A percentile compares a stretch with the other conserved stretches of the same genome.
These are phyloP conservation scores for Saccharomyces hybrid DNA, from an alignment of 1,139 yeast genomes.

Conservation along the genomic window DNA sequence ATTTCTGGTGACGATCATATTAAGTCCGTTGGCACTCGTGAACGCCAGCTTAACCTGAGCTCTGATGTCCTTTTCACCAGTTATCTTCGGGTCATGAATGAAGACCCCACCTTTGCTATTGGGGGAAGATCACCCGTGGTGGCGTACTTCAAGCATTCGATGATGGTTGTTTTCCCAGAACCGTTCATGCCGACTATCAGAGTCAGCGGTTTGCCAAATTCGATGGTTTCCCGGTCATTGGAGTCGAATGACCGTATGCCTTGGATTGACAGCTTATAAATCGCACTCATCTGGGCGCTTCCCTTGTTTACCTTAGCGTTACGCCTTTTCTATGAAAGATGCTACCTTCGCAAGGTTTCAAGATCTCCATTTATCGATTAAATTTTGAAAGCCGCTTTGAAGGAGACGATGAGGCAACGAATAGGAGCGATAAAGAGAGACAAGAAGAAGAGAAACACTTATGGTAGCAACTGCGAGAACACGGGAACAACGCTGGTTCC, in stretches of 20 bases:
- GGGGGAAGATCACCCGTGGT: constrained; percentile 97
- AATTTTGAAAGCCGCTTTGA: not conserved
- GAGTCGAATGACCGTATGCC: constrained; percentile 91
- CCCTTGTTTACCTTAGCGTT: not conserved
- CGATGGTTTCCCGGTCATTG: constrained; percentile 73
- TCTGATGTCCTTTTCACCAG: constrained; percentile 66
- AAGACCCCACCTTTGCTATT: constrained; percentile 95
- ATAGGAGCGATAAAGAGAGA: not conserved
- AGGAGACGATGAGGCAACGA: not conserved
- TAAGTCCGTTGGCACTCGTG: constrained; percentile 60
- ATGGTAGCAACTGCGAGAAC: not conserved
- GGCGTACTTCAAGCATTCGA: constrained; percentile 87
- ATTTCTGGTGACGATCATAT: constrained; percentile 80
- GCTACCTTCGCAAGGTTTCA: not conserved
- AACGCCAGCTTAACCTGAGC: constrained; percentile 92
- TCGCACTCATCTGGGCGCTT: constrained; percentile 47
- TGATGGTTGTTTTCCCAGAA: constrained; percentile 95
- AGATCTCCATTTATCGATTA: not conserved
- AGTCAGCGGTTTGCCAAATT: constrained; percentile 85
- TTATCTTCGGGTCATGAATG: constrained; percentile 82
- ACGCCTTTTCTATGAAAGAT: not conserved
- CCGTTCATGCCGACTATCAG: constrained; percentile 95
- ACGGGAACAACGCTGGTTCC: not conserved
- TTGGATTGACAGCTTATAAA: constrained; percentile 71
- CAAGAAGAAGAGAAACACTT: not conserved